Conservation (phyloP, 805 yeast species). For the Candida ulmi region DNA sequence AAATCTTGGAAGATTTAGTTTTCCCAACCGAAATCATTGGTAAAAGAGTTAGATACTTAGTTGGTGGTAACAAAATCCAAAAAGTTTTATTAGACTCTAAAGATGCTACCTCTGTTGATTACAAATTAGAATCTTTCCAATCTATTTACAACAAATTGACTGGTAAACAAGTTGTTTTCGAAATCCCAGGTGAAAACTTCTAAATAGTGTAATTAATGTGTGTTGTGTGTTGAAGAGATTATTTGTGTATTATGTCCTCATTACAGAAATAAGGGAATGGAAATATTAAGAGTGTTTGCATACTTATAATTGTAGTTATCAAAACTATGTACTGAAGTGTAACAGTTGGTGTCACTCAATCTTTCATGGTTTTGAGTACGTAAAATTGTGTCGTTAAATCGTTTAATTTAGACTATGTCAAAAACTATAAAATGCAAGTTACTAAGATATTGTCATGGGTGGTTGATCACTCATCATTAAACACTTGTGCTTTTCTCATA, state of each 20-base stretch:
- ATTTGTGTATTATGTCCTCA: neutral
- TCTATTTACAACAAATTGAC: constrained; percentile 97
- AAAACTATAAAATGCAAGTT: too few species aligned
- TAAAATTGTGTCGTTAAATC: too few species aligned
- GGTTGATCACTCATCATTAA: too few species aligned
- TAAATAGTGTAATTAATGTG: constrained; percentile 22
- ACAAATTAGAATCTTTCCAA: constrained; percentile 99
- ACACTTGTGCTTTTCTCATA: neutral
- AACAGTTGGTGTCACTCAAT: too few species aligned
- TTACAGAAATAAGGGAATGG: neutral
- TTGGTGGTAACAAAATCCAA: constrained; percentile 98
- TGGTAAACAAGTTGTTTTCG: constrained; percentile 99
- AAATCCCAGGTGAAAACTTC: constrained; percentile 63
- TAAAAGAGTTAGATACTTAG: constrained; percentile 98
- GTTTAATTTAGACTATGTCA: too few species aligned
- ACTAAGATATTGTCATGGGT: too few species aligned
- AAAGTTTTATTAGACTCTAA: constrained; percentile 96
- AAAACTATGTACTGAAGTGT: too few species aligned
- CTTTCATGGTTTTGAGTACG: too few species aligned
- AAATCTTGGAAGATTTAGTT: constrained; percentile 96
- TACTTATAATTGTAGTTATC: too few species aligned
- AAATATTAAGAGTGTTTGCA: too few species aligned
- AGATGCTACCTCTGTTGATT: constrained; percentile 94
- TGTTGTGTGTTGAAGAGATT: constrained; percentile 1
- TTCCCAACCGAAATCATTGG: constrained; percentile 99